These are phyloP conservation scores for Suhomyces atakaporum DNA, from an alignment of 1,139 yeast species.

Conservation along the genomic window DNA sequence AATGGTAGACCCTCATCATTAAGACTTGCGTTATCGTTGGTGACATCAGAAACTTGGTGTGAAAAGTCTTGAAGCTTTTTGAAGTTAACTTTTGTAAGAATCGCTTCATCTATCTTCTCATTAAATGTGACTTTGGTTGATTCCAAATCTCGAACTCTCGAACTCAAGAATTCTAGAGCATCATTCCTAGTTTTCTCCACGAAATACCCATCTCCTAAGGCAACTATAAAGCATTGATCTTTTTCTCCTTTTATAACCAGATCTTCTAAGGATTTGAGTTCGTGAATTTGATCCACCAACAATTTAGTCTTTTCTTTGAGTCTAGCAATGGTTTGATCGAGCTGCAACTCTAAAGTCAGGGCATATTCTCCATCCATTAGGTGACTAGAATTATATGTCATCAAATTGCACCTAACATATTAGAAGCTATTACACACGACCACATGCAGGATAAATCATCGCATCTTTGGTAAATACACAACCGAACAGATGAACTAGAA, in stretches of 20 bases:
- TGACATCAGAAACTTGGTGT: conserved; percentile 11
- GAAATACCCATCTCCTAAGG: conserved; percentile 63
- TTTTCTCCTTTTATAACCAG: conserved; percentile 6
- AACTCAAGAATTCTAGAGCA: conserved; percentile 48
- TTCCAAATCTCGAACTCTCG: conserved; percentile 38
- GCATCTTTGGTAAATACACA: not conserved
- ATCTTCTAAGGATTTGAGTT: conserved; percentile 14
- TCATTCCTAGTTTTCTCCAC: conserved; percentile 46
- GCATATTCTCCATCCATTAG: conserved; percentile 1
- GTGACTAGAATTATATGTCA: not conserved
- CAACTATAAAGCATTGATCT: conserved; percentile 37
- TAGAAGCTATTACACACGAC: not conserved
- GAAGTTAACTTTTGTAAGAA: conserved; percentile 36
- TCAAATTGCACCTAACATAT: not conserved
- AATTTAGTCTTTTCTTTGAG: conserved; percentile 17
- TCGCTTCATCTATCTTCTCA: conserved; percentile 47
- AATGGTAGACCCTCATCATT: conserved; percentile 54
- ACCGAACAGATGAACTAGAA: too few relatives aligned
- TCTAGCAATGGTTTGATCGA: conserved; percentile 18
- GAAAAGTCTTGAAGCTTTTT: conserved; percentile 26
- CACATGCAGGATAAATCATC: not conserved
- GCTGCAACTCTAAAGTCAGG: conserved; percentile 13
- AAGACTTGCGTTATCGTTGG: conserved; percentile 10
- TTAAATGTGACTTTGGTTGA: conserved; percentile 40
- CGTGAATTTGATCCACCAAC: conserved; percentile 17